phyloP scores from a whole-genome alignment of 2,329 filamentous ascomycete species.

The Xenosphaeropsis pyriputrescens region DNA sequence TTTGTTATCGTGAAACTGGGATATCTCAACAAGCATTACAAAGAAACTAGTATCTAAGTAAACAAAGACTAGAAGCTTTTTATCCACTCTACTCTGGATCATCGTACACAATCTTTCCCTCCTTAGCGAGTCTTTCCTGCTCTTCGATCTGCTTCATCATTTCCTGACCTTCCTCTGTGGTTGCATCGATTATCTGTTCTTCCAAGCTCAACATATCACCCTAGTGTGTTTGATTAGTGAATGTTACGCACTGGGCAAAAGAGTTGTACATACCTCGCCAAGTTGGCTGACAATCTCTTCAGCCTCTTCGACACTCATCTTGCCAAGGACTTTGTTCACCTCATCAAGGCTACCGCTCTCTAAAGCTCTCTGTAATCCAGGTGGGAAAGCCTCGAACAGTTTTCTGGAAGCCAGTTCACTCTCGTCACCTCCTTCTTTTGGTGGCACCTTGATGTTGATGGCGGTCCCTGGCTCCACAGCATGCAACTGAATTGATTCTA shows the following conservation, averaged over 20 bases:
- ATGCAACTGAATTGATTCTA: conserved; percentile 95
- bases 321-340: conserved; percentile 75
- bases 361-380: conserved; percentile 67
- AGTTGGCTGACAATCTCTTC: conserved; percentile 73
- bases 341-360: conserved; percentile 81
- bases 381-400: conserved; percentile 73
- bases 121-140: conserved; percentile 22
- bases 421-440: conserved; percentile 49
- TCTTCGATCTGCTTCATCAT: conserved; percentile 63
- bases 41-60: too few relatives aligned
- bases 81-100: conserved; percentile 17
- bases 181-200: conserved; percentile 89
- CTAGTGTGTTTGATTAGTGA: conserved; percentile 17
- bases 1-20: conserved; percentile 12
- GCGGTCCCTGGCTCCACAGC: conserved; percentile 86
- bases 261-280: conserved; percentile 39
- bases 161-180: conserved; percentile 71
- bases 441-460: conserved; percentile 76
- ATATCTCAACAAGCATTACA: too few relatives aligned
- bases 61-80: not conserved
- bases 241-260: not conserved
- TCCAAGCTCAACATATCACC: conserved; percentile 84
- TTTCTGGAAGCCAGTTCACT: conserved; percentile 48
- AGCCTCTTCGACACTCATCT: conserved; percentile 78
- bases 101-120: conserved; percentile 6